phyloP scores from a whole-genome alignment of 202 grass and related monocot genomes.

The Cymbopogon flexuosus region DNA sequence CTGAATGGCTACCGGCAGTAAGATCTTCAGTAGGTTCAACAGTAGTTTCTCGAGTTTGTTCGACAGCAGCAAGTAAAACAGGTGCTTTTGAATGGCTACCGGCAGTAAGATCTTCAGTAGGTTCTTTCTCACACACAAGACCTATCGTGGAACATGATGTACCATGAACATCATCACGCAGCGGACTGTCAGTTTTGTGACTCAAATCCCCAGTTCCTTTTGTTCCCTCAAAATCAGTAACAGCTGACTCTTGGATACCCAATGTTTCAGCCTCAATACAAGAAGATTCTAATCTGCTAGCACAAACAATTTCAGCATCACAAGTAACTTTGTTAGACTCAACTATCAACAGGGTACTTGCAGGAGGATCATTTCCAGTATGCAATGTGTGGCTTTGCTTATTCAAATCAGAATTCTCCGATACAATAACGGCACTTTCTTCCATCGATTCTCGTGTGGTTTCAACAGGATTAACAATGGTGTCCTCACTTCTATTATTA shows the following conservation, averaged over 20 bases:
- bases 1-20: neutral
- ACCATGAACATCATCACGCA: neutral
- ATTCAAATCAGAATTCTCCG: constrained; percentile 5
- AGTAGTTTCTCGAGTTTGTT: constrained; percentile 17
- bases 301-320: constrained; percentile 9
- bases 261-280: constrained; percentile 21
- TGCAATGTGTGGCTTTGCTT: neutral
- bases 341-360: neutral
- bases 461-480: neutral
- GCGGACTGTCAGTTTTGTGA: neutral
- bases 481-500: neutral
- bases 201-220: neutral
- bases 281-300: constrained; percentile 10
- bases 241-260: neutral
- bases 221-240: neutral
- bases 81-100: neutral
- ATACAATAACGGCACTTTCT: neutral
- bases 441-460: neutral
- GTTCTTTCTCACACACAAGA: constrained; percentile 3
- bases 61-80: constrained; percentile 10
- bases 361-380: neutral
- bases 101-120: neutral
- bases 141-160: neutral
- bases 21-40: neutral
- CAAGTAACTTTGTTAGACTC: constrained; percentile 7